A percentile compares a stretch with the other conserved stretches of the same genome.
Conservation (phyloP, 1,139 yeast genomes). For the Pichia sp. region DNA sequence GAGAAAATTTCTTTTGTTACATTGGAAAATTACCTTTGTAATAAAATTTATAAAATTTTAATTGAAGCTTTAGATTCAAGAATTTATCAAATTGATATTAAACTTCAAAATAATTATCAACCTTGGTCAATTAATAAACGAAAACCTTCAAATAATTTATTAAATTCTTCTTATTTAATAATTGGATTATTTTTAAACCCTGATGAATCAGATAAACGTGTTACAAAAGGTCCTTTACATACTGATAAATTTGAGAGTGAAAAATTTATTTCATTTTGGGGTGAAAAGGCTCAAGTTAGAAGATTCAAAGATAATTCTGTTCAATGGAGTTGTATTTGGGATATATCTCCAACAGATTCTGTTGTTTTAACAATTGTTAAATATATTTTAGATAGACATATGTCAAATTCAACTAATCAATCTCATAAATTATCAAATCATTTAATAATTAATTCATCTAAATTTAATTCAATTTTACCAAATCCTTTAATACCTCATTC, state of each 20-base stretch:
- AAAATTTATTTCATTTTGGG: slow-evolving; percentile 84
- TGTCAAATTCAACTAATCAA: slow-evolving; percentile 25
- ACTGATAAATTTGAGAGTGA: slow-evolving; percentile 49
- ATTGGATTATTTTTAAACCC: slow-evolving; percentile 70
- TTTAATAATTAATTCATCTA: slow-evolving; percentile 35
- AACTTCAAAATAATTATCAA: slow-evolving; percentile 18
- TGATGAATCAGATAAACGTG: slow-evolving; percentile 67
- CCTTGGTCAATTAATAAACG: slow-evolving; percentile 46
- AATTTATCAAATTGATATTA: slow-evolving; percentile 39
- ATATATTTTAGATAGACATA: slow-evolving; percentile 56
- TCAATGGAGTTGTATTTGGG: slow-evolving; percentile 87
- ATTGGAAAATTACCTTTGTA: slow-evolving; percentile 56
- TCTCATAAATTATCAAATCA: slow-evolving; percentile 36
- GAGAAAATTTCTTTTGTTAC: slow-evolving; percentile 71
- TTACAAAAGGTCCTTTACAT: slow-evolving; percentile 75
- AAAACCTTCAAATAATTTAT: slow-evolving; percentile 35
- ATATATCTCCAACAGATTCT: slow-evolving; percentile 43
- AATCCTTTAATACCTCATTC: slow-evolving; percentile 50
- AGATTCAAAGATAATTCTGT: slow-evolving; percentile 87
- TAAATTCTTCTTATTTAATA: slow-evolving; percentile 31
- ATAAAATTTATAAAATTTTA: slow-evolving; percentile 53
- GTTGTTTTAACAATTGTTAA: slow-evolving; percentile 60
- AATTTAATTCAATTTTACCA: slow-evolving; percentile 49
- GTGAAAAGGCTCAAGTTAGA: slow-evolving; percentile 73
- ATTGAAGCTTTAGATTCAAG: slow-evolving; percentile 64